Evolutionary conservation across 768 basidiomycete genomes (phyloP).

Genomic region (Suillus lakei): DNA sequence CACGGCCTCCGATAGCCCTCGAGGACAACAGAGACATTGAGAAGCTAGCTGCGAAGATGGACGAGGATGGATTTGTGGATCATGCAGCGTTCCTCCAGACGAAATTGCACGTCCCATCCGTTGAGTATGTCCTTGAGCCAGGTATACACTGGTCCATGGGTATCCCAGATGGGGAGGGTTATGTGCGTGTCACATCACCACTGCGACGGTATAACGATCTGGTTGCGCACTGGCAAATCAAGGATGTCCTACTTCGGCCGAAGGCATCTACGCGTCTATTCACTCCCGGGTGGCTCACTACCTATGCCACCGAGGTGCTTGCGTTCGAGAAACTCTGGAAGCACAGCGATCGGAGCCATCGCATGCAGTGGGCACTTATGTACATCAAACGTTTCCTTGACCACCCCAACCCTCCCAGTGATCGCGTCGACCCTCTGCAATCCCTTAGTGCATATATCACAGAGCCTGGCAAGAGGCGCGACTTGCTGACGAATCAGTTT

Average conservation of each 20-base stretch:
- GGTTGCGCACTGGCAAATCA: conserved; percentile 92
- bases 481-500: conserved; percentile 12
- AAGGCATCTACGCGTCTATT: conserved; percentile 46
- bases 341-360: conserved; percentile 37
- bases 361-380: conserved; percentile 45
- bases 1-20: conserved; percentile 35
- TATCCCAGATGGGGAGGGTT: conserved; percentile 75
- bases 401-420: conserved; percentile 21
- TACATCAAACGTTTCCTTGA: conserved; percentile 45
- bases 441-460: conserved; percentile 31
- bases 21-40: conserved; percentile 41
- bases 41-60: conserved; percentile 53
- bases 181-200: conserved; percentile 84
- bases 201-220: conserved; percentile 85
- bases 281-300: conserved; percentile 48
- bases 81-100: conserved; percentile 38
- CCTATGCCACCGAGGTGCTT: conserved; percentile 43
- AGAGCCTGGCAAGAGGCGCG: conserved; percentile 18
- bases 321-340: conserved; percentile 40
- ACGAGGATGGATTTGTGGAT: conserved; percentile 49
- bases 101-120: conserved; percentile 40
- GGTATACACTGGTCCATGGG: conserved; percentile 72
- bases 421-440: conserved; percentile 31
- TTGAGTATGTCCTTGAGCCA: conserved; percentile 55
- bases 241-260: conserved; percentile 62